Conservation (phyloP, 1,284 basidiomycete genomes). For the Rhodotorula sp. region DNA sequence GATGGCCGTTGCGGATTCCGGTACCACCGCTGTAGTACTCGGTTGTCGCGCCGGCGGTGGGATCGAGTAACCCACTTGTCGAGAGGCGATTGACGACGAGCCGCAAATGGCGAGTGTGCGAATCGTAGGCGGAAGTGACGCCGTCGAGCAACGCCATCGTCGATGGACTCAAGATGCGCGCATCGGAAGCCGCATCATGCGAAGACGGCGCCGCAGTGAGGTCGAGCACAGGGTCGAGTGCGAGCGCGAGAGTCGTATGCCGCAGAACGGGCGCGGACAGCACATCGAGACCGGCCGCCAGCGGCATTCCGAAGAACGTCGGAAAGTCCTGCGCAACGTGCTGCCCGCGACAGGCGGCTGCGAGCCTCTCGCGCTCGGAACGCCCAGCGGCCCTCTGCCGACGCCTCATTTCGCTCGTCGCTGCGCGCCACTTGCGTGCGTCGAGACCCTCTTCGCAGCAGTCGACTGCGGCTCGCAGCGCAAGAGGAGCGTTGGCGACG, state of each 20-base stretch:
- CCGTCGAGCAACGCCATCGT: constrained; percentile 17
- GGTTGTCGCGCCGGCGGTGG: not conserved
- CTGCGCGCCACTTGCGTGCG: constrained; percentile 35
- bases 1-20: not conserved
- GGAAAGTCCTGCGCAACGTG: no score
- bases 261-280: no score
- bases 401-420: constrained; percentile 16
- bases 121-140: constrained; percentile 23
- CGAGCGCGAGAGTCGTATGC: no score
- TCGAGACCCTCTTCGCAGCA: constrained; percentile 29
- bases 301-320: no score
- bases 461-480: constrained; percentile 38
- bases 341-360: not conserved
- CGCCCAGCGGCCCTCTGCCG: constrained; percentile 6
- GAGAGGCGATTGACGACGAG: constrained; percentile 29
- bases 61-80: constrained; percentile 31
- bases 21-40: constrained; percentile 2
- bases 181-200: not conserved
- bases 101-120: constrained; percentile 29
- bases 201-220: no score
- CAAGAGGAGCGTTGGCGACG: constrained; percentile 42
- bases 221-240: no score
- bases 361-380: constrained; percentile 19
- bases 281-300: no score
- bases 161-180: constrained; percentile 17